Evolutionary conservation across 345 rosid genomes (phyloP), one percentile per base, ranked within the genome.

Genomic region (Euphorbia pulcherrima): DNA sequence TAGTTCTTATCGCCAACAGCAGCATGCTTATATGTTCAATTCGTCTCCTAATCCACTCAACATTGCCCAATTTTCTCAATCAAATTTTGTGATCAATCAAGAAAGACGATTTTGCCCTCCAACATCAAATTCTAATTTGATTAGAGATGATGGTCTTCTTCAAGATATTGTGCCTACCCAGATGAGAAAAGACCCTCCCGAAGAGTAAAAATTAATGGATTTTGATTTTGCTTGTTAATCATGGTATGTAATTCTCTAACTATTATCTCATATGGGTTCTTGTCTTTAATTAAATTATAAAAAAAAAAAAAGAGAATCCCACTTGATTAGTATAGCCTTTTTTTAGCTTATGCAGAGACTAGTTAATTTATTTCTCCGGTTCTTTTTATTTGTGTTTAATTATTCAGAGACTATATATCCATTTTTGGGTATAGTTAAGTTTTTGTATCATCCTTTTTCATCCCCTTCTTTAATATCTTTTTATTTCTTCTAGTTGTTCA

Each of bases 131-230:
- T 77, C 78, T 53, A 44, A 44, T 44, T 60, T 77, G 75, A 44
- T 72, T 51, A 77, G 87, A 75, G 97, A 89, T 70, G 78, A 83
- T 44, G 99, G 99, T 17, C 89, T 94, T 44, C 99, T 94, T 77
- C 90, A 94, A 74, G 99, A 94, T 77, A 88, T 92, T 3, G 86
- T 87, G 68, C 93, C 97, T 39, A 73, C 96, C 10, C 95, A 80
- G 79, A 87, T 86, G 84, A 75, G 87, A 64, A 76, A 74, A 47
- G 83, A 78, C 69, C 62, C 73, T 1, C 70, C 83, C 44, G 74
- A 75, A 59, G 83, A 80, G 69, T 72, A 70, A 33, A 33, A 33
- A 33, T 2, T 2, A 72, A 29, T 17, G 57, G 33, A 2, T 40
- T 1, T 8, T 2, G 8, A 13, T 28, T 46, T 60, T 54, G 9